Base-by-base conservation (phyloP, 129 eudicot genomes). In the Escallonia rubra region DNA sequence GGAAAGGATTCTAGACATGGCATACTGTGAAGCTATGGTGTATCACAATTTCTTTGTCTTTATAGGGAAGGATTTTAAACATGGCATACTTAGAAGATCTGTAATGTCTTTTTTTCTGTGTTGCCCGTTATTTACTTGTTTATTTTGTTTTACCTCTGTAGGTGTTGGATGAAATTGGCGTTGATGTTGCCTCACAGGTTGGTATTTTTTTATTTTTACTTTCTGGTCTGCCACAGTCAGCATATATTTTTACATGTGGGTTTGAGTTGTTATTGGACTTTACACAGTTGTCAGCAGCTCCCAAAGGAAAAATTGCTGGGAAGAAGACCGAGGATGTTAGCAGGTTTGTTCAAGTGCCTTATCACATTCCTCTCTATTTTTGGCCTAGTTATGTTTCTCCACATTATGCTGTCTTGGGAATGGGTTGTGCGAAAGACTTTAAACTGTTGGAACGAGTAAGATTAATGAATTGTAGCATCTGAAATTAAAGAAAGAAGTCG, bases 151-250 rank as follows among this genome's bases (percentile, higher is more conserved):
- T 41, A 69, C 54, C 80, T 65, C 49, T 74, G 41, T 80, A 93
- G 99, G 99, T 93, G 71, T 89, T 93, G 66, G 99, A 93, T 73
- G 99, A 93, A 76, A 93, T 93, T 53, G 96, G 99, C 39, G 95
- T 89, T 51, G 90, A 84, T 79, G 92, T 93, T 74, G 99, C 99
- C 58, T 93, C 99, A 72, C 98, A 92, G 98, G 98, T 92, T 79
- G 38, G 88, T 79, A 56, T 73, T 56, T 66, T 15, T 64, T 73
- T 56, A 63, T 15, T 64, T 34, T 45, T 50, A 52, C 10, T 61
- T 51, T 66, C 34, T 61, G 41, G 53, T 41, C 6, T 59, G 42
- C 58, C n/a, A 15, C 67, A 8, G 58, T 55, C 14, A 7, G 42
- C 58, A 46, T 16, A 41, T 64, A 59, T 54, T 7, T 56, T 69